Evolutionary conservation across 345 rosid species (phyloP).

Genomic region (Anacardium occidentale): DNA sequence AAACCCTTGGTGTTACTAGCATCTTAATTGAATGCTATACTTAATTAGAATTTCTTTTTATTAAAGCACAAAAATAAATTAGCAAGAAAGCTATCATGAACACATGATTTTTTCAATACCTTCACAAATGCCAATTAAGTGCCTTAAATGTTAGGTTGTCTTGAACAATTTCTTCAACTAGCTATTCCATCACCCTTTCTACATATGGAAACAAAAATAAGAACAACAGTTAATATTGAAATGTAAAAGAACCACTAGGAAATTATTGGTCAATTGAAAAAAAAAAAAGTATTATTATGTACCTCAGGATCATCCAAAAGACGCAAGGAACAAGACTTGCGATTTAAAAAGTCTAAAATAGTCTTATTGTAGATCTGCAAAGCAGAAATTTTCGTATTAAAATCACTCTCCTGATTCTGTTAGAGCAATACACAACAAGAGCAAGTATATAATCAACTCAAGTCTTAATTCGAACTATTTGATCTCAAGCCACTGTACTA

Average conservation of each 20-base stretch:
- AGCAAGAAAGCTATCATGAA: too few relatives aligned
- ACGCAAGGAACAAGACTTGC: conserved; percentile 76
- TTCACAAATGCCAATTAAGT: conserved; percentile 82
- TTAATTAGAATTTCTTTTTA: too few relatives aligned
- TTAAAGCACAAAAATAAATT: too few relatives aligned
- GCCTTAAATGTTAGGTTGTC: conserved; percentile 75
- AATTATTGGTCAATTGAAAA: not conserved
- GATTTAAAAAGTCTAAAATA: conserved; percentile 78
- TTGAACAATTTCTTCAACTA: conserved; percentile 72
- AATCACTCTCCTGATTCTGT: conserved; percentile 73
- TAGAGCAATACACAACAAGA: not conserved
- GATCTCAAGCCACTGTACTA: not conserved
- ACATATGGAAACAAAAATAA: conserved; percentile 24
- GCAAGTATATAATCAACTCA: not conserved
- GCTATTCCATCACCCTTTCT: conserved; percentile 93
- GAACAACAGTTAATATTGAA: conserved; percentile 16
- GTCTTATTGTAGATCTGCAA: conserved; percentile 94
- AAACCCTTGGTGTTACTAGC: too few relatives aligned
- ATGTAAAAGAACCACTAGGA: not conserved
- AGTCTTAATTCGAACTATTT: not conserved
- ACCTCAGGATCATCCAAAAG: conserved; percentile 99
- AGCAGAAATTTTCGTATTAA: conserved; percentile 74
- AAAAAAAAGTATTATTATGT: conserved; percentile 17
- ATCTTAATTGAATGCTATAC: too few relatives aligned
- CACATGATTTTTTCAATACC: conserved; percentile 39